Evolutionary conservation across 2,329 filamentous ascomycete species (phyloP).

Genomic region (Aspergillus costaricaensis): DNA sequence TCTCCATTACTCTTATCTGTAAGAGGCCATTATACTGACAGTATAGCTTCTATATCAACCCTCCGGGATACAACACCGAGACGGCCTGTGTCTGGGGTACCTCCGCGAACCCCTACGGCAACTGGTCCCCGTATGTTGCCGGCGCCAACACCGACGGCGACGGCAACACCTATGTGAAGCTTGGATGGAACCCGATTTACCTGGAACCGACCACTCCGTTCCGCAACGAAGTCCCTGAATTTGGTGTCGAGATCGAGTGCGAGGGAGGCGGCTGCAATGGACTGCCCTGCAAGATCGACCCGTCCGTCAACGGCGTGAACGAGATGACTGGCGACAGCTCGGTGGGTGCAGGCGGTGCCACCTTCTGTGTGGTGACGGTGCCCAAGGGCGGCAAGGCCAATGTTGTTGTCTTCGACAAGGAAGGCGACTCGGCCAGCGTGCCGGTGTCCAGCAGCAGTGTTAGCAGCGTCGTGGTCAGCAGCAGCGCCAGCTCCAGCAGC

Average conservation of each 20-base stretch:
- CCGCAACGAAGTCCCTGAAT: slow-evolving; percentile 61
- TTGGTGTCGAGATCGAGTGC: slow-evolving; percentile 71
- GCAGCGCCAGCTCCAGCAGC: slow-evolving; percentile 12
- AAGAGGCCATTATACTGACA: slow-evolving; percentile 6
- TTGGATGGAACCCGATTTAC: slow-evolving; percentile 78
- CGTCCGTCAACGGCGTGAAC: slow-evolving; percentile 57
- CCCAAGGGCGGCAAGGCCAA: slow-evolving; percentile 66
- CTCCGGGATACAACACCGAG: slow-evolving; percentile 62
- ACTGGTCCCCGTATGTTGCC: slow-evolving; percentile 76
- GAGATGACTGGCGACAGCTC: slow-evolving; percentile 60
- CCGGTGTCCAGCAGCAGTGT: slow-evolving; percentile 1
- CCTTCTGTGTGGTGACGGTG: slow-evolving; percentile 77
- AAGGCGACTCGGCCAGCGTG: slow-evolving; percentile 17
- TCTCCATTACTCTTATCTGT: no score
- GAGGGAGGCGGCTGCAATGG: slow-evolving; percentile 67
- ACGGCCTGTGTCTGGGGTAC: slow-evolving; percentile 74
- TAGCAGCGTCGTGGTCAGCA: slow-evolving; percentile 9
- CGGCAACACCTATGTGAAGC: slow-evolving; percentile 72
- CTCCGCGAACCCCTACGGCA: slow-evolving; percentile 63
- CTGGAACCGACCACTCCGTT: slow-evolving; percentile 56
- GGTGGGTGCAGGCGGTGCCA: slow-evolving; percentile 66
- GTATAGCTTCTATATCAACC: slow-evolving; percentile 72
- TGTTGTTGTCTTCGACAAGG: slow-evolving; percentile 62
- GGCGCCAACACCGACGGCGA: slow-evolving; percentile 68
- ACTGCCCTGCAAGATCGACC: slow-evolving; percentile 72